Base-by-base conservation (phyloP, 306 rosid genomes). In the Vigna hirtella region DNA sequence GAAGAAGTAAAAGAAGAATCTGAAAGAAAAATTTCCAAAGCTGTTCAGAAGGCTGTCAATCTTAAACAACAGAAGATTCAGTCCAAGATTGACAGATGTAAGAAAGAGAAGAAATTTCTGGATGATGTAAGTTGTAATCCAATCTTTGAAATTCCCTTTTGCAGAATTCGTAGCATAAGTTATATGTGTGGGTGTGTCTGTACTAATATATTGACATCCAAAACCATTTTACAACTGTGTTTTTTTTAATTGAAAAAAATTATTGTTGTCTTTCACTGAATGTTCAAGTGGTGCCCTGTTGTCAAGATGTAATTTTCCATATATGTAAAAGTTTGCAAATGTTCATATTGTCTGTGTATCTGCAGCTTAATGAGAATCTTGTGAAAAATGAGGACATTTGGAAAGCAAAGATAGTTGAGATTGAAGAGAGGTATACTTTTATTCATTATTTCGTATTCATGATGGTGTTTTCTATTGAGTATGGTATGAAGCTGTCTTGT, bases 301-400 rank as follows among this genome's bases (percentile, higher is more conserved):
- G 4, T 30, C 34, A 30, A 4, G 34, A 30, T 30, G 4, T 30
- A 30, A 30, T 30, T 3, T 30, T 30, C 5, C 34, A 30, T 30
- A 30, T 30, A 4, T 30, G 5, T 30, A 30, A 0, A 30, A 3
- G 4, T 30, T 30, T 30, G 5, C 49, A 38, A 51, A 53, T 56
- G 69, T 36, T 66, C 42, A 68, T 78, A 36, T 67, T 85, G 51
- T 73, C 20, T 72, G 69, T 65, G 59, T 81, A 24, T 66, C 5
- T 88, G 87, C 93, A 95, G 99, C 90, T 93, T 78, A 93, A 95
- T 76, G 99, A 92, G 79, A 92, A 90, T 83, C 94, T 95, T 58
- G 61, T 87, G 82, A 89, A 91, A 79, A 93, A 95, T 73, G 87
- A 86, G 87, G 97, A 92, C 82, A 84, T 86, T 70, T 95, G 97